Conservation (phyloP, 106 monocot species). For the Phalaenopsis equestris region DNA sequence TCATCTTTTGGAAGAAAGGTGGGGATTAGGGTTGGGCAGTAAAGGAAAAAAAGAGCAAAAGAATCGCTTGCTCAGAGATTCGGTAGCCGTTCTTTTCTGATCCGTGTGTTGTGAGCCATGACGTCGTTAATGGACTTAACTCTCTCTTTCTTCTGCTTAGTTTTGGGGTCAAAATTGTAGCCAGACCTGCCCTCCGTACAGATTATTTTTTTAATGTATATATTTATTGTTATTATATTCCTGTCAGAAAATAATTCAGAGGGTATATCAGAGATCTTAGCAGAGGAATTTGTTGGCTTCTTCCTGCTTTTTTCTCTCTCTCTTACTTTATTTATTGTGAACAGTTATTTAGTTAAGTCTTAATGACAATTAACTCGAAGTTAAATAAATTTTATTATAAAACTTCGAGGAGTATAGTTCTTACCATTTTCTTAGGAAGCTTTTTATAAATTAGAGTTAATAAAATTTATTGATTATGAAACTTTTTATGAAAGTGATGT, state of each 20-base stretch:
- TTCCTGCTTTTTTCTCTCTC: background rate
- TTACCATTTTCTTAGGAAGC: no score
- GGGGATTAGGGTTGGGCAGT: background rate
- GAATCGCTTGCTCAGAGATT: slow-evolving; percentile 6
- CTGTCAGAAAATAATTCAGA: background rate
- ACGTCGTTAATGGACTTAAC: background rate
- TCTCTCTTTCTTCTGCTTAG: background rate
- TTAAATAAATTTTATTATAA: background rate
- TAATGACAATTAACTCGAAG: no score
- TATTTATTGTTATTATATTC: background rate
- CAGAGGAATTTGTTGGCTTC: slow-evolving; percentile 4
- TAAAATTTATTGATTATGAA: no score
- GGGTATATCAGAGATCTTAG: slow-evolving; percentile 4
- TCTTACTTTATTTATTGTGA: background rate
- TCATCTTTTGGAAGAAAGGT: background rate
- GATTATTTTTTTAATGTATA: background rate
- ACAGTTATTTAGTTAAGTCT: background rate
- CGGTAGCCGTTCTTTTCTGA: slow-evolving; percentile 5
- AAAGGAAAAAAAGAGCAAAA: background rate
- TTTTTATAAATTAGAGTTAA: no score
- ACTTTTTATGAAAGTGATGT: no score
- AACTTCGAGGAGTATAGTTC: background rate
- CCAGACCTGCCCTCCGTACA: background rate
- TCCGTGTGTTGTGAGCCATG: background rate
- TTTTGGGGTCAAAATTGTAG: background rate